Base-by-base conservation (phyloP, 495 filamentous ascomycete species). In the Alectoria sarmentosa region DNA sequence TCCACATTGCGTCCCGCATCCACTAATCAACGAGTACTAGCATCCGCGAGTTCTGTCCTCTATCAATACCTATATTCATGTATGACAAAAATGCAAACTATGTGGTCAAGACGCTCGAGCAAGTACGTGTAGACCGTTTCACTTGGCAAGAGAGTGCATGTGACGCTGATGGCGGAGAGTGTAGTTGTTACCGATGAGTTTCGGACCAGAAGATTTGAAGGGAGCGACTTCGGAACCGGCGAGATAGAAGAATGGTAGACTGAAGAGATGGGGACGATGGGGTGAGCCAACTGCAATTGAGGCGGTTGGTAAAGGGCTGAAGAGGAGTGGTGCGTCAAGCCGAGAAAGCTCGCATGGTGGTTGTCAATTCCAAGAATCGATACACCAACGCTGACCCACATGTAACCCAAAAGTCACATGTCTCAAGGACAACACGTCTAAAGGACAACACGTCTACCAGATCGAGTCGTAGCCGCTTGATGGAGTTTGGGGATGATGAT, bases 1-100 rank as follows among this genome's bases (percentile, higher is more conserved):
- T 58, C 46, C 26, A 17, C n/a, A n/a, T n/a, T n/a, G n/a, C n/a
- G n/a, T n/a, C n/a, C n/a, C n/a, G n/a, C 26, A 19, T 42, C 11
- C 48, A 30, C 49, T 8, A 6, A 32, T 28, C 2, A 46, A 46
- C 42, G 9, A 2, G 1, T 0, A 14, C 30, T 66, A 91, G 89
- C 69, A 91, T 95, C 65, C 82, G 88, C 58, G 90, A 95, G 74
- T 95, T 95, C 70, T 87, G 84, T 61, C 75, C 81, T 10, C 71
- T 85, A 21, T 76, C 78, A 0, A 84, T 82, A 58, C 93, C 91
- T 0, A 82, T 97, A n/a, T 87, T 96, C 70, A 93, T 98, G 94
- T 92, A 91, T 73, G 91, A 92, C 71, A 86, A 81, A 61, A 79
- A 90, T 52, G 86, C 84, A 6, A 78, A 84, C 36, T 89, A 82